Conservation (phyloP, 768 basidiomycete species). For the Pholiota conissans region DNA sequence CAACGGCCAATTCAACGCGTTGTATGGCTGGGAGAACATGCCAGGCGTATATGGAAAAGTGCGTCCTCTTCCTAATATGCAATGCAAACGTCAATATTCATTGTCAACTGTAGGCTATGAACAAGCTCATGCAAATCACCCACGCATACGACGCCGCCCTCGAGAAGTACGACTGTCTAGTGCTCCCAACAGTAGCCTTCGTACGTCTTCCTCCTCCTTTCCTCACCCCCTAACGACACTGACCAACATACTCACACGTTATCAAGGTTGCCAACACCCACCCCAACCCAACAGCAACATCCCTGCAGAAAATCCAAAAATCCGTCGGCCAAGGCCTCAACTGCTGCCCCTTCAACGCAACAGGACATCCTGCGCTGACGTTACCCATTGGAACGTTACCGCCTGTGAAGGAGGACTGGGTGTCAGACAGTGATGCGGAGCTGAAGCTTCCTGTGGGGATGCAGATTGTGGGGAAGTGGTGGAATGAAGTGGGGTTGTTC, state of each 20-base stretch:
- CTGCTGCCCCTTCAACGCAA: constrained; percentile 28
- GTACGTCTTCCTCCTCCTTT: constrained; percentile 2
- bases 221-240: not conserved
- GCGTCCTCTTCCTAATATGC: not conserved
- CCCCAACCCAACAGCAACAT: constrained; percentile 21
- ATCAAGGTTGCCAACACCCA: constrained; percentile 23
- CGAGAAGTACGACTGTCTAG: constrained; percentile 14
- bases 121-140: constrained; percentile 18
- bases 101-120: constrained; percentile 16
- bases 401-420: constrained; percentile 28
- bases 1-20: constrained; percentile 18
- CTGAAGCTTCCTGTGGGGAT: constrained; percentile 41
- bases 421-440: constrained; percentile 22
- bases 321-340: constrained; percentile 28
- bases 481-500: constrained; percentile 35
- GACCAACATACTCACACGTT: not conserved
- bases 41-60: constrained; percentile 20
- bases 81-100: not conserved
- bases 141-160: constrained; percentile 20
- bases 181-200: constrained; percentile 22
- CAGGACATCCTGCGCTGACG: constrained; percentile 43
- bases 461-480: constrained; percentile 42
- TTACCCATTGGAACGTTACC: constrained; percentile 41
- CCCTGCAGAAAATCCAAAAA: constrained; percentile 25
- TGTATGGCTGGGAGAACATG: constrained; percentile 20